Evolutionary conservation across 805 yeast genomes (phyloP), one percentile per base, ranked within the genome.

Genomic region (Jamesozyma spencerorum): DNA sequence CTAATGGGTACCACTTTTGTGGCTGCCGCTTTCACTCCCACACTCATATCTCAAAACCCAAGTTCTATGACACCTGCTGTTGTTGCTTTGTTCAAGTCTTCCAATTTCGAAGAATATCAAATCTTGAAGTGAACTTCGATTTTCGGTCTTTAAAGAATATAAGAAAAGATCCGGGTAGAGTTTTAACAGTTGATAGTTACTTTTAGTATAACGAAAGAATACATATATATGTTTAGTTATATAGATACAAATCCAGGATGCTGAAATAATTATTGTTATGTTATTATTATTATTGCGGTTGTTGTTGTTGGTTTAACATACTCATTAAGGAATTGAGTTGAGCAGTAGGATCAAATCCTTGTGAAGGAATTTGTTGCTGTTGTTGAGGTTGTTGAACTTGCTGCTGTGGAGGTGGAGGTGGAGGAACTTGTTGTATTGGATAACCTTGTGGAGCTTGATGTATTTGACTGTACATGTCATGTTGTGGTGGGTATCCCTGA

Each of bases 261-360:
- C 26, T 22, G 26, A 22, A 22, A 22, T 46, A 46, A 40, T 52
- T 47, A 22, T 22, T 22, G 26, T 13, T 27, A 24, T 14, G 31
- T n/a, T n/a, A n/a, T 46, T 47, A 40, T 52, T 47, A 22, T 22
- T 22, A 31, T 13, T 27, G 18, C 15, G 31, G 31, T 12, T 35
- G 47, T 31, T 59, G 62, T 39, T 64, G 69, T 45, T 65, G 66
- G 37, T 66, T 66, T 20, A 68, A 52, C 60, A 68, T 65, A 19
- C 62, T 65, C 68, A 68, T 65, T 41, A 68, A 49, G 26, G 68
- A 63, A 27, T 66, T 65, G 15, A 68, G 47, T 46, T 66, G 70
- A 4, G 69, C 70, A 32, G 65, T 61, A 18, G 66, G 60, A 32
- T 59, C 68, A 36, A 50, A 55, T 40, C 41, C 58, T 19, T 46